Evolutionary conservation across 148 eudicot genomes (phyloP).

Genomic region (Selenicereus undatus): DNA sequence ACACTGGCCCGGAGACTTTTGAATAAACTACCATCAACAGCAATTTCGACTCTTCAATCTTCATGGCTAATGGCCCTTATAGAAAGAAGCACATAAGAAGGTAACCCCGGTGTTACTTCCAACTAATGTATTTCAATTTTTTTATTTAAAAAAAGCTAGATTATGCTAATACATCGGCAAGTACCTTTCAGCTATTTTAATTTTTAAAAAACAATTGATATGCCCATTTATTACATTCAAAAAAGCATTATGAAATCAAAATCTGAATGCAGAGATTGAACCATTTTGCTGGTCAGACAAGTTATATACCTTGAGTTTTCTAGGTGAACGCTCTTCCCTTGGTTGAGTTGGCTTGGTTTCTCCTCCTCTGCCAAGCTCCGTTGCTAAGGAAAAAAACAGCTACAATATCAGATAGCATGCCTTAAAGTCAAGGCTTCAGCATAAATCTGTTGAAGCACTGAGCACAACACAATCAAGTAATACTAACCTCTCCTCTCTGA

Average conservation of each 20-base stretch:
- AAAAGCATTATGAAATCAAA: not conserved
- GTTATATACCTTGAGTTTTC: slow-evolving; percentile 38
- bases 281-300: not conserved
- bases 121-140: not conserved
- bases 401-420: slow-evolving; percentile 10
- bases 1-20: not conserved
- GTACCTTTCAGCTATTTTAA: too few species aligned
- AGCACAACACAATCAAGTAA: not conserved
- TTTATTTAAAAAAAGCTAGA: too few species aligned
- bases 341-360: slow-evolving; percentile 26
- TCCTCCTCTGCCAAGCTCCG: slow-evolving; percentile 20
- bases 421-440: not conserved
- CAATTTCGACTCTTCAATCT: not conserved
- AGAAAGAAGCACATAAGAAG: not conserved
- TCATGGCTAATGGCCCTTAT: not conserved
- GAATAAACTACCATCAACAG: not conserved
- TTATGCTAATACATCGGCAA: too few species aligned
- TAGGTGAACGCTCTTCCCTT: slow-evolving; percentile 25
- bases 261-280: not conserved
- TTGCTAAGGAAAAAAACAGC: slow-evolving; percentile 29
- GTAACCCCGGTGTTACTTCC: not conserved
- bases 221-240: not conserved
- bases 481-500: slow-evolving; percentile 50
- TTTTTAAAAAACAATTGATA: not conserved
- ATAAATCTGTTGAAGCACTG: not conserved